Conservation (phyloP, 345 rosid genomes). For the Pugionium dolabratum region DNA sequence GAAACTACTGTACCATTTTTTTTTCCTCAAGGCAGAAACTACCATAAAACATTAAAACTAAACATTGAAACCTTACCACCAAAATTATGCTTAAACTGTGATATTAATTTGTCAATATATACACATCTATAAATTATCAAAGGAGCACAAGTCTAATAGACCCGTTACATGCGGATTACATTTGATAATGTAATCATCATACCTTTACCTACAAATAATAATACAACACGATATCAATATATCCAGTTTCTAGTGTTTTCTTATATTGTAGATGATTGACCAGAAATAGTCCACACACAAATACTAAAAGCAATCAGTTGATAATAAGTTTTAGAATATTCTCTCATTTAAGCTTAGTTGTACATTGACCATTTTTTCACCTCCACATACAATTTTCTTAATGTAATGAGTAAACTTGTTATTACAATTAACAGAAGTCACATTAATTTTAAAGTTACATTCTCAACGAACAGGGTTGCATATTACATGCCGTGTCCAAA, state of each 20-base stretch:
- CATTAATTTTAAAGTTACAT: too few species aligned
- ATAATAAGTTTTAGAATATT: constrained; percentile 2
- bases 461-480: too few species aligned
- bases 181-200: neutral
- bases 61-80: too few species aligned
- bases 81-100: too few species aligned
- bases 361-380: constrained; percentile 1
- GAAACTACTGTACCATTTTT: too few species aligned
- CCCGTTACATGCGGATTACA: neutral
- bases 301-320: neutral
- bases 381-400: neutral
- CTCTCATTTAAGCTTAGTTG: neutral
- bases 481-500: neutral
- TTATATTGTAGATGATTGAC: neutral
- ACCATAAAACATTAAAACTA: too few species aligned
- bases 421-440: too few species aligned
- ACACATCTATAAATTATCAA: neutral
- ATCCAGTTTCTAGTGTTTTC: neutral
- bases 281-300: neutral
- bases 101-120: neutral
- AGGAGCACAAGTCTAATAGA: neutral
- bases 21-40: too few species aligned
- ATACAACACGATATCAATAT: neutral
- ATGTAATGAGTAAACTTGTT: too few species aligned
- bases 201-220: neutral